Evolutionary conservation across 352 stramenopile species (phyloP).

Genomic region (Thraustochytrium sp.): DNA sequence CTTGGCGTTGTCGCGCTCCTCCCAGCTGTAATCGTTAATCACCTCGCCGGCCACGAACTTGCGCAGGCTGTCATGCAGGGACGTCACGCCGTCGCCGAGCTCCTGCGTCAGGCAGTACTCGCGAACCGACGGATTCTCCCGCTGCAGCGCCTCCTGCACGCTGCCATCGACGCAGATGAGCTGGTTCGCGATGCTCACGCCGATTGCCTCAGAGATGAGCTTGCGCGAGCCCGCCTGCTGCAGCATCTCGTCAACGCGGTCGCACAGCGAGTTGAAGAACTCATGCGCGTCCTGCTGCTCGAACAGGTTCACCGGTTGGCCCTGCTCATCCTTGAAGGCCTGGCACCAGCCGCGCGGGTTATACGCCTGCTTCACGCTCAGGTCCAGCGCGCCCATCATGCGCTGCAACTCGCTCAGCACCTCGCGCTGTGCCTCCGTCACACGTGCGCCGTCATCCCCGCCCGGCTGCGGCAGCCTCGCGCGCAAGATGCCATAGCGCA

Average conservation of each 20-base stretch:
- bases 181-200: constrained; percentile 48
- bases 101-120: constrained; percentile 50
- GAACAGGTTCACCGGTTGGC: constrained; percentile 49
- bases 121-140: constrained; percentile 20
- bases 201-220: constrained; percentile 42
- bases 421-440: constrained; percentile 14
- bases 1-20: constrained; percentile 41
- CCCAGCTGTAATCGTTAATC: constrained; percentile 53
- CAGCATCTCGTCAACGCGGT: constrained; percentile 47
- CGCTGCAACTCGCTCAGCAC: constrained; percentile 52
- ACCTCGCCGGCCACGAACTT: constrained; percentile 47
- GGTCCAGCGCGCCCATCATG: constrained; percentile 50
- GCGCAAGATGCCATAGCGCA: constrained; percentile 45
- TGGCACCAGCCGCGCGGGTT: constrained; percentile 46
- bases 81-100: constrained; percentile 47
- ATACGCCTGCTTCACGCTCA: constrained; percentile 45
- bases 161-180: constrained; percentile 47
- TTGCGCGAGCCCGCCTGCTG: not conserved
- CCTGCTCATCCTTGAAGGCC: constrained; percentile 49
- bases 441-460: not conserved
- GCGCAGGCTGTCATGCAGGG: constrained; percentile 46
- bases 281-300: constrained; percentile 58
- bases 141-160: constrained; percentile 33
- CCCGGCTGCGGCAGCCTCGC: not conserved
- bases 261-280: constrained; percentile 53